These are phyloP conservation scores for Chrysoporthe austroafricana DNA, from an alignment of 2,329 filamentous ascomycete genomes.

Conservation along the genomic window DNA sequence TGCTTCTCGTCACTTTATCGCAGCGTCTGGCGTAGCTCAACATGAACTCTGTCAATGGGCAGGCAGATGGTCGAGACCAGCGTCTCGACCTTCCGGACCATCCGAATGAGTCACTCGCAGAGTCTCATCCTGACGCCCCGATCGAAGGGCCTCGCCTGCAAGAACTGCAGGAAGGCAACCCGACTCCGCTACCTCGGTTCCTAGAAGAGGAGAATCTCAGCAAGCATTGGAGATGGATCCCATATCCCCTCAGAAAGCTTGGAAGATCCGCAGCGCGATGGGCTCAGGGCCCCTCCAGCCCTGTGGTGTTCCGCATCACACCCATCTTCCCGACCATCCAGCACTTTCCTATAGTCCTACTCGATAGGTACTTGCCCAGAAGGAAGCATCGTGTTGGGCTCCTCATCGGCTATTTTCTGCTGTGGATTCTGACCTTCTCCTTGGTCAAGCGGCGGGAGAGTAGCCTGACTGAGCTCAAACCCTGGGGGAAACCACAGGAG, in stretches of 20 bases:
- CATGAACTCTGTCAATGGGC: conserved; percentile 24
- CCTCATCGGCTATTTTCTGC: conserved; percentile 61
- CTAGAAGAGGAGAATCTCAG: conserved; percentile 57
- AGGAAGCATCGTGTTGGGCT: conserved; percentile 62
- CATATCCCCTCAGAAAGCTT: conserved; percentile 56
- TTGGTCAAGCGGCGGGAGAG: conserved; percentile 69
- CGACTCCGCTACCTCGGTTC: conserved; percentile 61
- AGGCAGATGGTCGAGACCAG: conserved; percentile 20
- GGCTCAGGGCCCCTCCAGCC: conserved; percentile 59
- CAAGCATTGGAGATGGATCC: conserved; percentile 62
- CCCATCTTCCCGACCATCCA: conserved; percentile 70
- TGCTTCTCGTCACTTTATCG: not conserved
- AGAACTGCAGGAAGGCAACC: conserved; percentile 49
- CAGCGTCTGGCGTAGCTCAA: not conserved
- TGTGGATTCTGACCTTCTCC: conserved; percentile 73
- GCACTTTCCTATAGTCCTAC: conserved; percentile 64
- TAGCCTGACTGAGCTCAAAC: conserved; percentile 62
- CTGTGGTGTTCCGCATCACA: conserved; percentile 55
- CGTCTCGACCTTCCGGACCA: conserved; percentile 16
- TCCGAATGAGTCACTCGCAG: conserved; percentile 3
- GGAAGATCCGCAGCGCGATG: conserved; percentile 50
- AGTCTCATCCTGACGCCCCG: conserved; percentile 37
- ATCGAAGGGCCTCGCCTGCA: conserved; percentile 43
- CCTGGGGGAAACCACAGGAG: conserved; percentile 67
- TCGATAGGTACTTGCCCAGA: conserved; percentile 66